Base-by-base conservation (phyloP, 2,329 filamentous ascomycete species). In the Pestalotiopsis fici region DNA sequence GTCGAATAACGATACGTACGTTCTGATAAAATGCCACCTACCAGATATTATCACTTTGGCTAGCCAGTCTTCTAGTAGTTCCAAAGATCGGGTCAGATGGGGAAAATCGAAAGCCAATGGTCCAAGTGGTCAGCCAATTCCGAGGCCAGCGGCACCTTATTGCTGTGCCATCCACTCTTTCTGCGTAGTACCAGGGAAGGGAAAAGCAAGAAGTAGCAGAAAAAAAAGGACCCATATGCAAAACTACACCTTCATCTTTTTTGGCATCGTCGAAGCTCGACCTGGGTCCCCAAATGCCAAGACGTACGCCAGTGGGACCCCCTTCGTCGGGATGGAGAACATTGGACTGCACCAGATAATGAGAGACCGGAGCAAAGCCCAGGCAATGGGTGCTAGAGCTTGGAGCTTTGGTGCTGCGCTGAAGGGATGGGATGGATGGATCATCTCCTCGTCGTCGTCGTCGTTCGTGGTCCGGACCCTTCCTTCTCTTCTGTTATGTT, bases 201-300 rank as follows among this genome's bases (percentile, higher is more conserved):
- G 43, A 18, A 18, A 50, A n/a, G n/a, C 9, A 50, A n/a, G 43
- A 50, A n/a, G n/a, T n/a, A n/a, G n/a, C n/a, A n/a, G n/a, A n/a
- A n/a, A n/a, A 50, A 18, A 18, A 50, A 50, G 43, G n/a, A 18
- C 43, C 43, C 43, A 15, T n/a, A 50, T 50, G 43, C 43, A 50
- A 50, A 50, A 50, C 43, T 50, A 18, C 43, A 50, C 43, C 43
- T 50, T 50, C 43, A 50, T n/a, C n/a, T n/a, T 21, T 50, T 50
- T 50, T 50, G 43, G n/a, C 15, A 60, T 60, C 57, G 57, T 60
- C 57, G 31, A 35, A 35, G 31, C 31, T 35, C 31, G 28, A 60
- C 57, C 31, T 60, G 57, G 57, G 28, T 60, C 57, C 43, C 28
- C 28, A 27, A 60, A 37, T 60, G 57, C 57, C 57, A 60, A 60